phyloP scores from a whole-genome alignment of 228 moss, liverwort and hornwort genomes.

The Sphagnum magellanicum region DNA sequence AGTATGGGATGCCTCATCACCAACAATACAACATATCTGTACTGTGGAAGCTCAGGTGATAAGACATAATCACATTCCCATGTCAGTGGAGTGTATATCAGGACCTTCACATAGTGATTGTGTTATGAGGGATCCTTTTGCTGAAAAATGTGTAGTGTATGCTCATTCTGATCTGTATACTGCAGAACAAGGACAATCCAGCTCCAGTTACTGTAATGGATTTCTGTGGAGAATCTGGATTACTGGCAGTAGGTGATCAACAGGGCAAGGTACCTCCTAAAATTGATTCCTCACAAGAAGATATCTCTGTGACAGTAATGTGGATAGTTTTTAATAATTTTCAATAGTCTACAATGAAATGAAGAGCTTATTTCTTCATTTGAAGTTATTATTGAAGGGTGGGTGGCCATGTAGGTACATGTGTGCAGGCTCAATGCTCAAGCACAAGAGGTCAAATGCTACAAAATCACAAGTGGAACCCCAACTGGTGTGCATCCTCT shows the following conservation, averaged over 20 bases:
- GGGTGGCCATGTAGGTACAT: slow-evolving; percentile 51
- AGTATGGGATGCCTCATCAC: slow-evolving; percentile 81
- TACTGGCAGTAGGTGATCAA: slow-evolving; percentile 70
- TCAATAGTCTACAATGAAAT: not conserved
- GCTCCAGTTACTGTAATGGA: slow-evolving; percentile 43
- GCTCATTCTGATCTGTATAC: slow-evolving; percentile 1
- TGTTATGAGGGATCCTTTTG: not conserved
- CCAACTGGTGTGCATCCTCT: slow-evolving; percentile 9
- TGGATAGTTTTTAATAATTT: slow-evolving; percentile 4
- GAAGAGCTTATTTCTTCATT: not conserved
- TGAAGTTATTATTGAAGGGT: not conserved
- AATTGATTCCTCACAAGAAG: not conserved
- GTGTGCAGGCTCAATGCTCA: slow-evolving; percentile 41
- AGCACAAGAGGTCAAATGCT: slow-evolving; percentile 54
- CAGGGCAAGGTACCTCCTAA: slow-evolving; percentile 57
- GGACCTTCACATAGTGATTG: not conserved
- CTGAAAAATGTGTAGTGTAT: not conserved
- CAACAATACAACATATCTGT: slow-evolving; percentile 44
- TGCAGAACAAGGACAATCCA: slow-evolving; percentile 48
- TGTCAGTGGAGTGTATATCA: not conserved
- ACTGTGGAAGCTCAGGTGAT: slow-evolving; percentile 49
- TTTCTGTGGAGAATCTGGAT: slow-evolving; percentile 60
- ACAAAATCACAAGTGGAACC: slow-evolving; percentile 29
- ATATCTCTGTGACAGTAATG: not conserved
- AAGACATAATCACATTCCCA: not conserved